Evolutionary conservation across 106 monocot genomes (phyloP).

Genomic region (Gastrodia elata): DNA sequence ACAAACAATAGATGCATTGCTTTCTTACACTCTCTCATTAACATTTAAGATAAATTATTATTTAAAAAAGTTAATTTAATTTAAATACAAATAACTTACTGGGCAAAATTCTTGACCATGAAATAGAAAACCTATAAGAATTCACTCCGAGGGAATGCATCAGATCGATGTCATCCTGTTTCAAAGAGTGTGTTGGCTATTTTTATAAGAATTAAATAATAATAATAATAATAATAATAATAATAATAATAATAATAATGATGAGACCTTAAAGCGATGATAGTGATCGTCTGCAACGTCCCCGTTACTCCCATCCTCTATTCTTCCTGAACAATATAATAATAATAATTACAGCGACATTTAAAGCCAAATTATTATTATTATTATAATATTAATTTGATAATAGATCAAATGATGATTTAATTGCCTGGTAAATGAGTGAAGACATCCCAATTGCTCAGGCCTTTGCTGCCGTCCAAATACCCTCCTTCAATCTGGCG

Average conservation of each 20-base stretch:
- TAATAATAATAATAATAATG: not conserved
- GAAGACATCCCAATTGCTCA: conserved; percentile 45
- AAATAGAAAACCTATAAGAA: conserved; percentile 23
- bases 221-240: too few relatives aligned
- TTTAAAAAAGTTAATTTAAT: too few relatives aligned
- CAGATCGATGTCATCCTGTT: conserved; percentile 15
- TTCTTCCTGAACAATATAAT: conserved; percentile 16
- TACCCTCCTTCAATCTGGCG: conserved; percentile 42
- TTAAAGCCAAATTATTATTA: too few relatives aligned
- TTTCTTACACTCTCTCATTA: too few relatives aligned
- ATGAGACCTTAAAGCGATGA: conserved; percentile 14
- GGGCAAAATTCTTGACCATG: conserved; percentile 21
- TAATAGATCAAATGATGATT: not conserved
- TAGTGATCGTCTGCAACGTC: conserved; percentile 20
- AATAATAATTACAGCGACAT: too few relatives aligned
- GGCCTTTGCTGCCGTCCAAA: conserved; percentile 26
- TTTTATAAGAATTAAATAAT: not conserved
- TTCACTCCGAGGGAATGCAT: conserved; percentile 24
- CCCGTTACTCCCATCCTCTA: conserved; percentile 28
- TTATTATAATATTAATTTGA: not conserved
- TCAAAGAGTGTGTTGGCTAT: not conserved
- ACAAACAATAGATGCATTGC: too few relatives aligned
- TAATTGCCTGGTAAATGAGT: conserved; percentile 17
- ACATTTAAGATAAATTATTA: too few relatives aligned
- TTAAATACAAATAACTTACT: conserved; percentile 5